A percentile compares a stretch with the other conserved stretches of the same genome.
phyloP scores from a whole-genome alignment of 2,329 filamentous ascomycete species.

The Neocucurbitaria cava region DNA sequence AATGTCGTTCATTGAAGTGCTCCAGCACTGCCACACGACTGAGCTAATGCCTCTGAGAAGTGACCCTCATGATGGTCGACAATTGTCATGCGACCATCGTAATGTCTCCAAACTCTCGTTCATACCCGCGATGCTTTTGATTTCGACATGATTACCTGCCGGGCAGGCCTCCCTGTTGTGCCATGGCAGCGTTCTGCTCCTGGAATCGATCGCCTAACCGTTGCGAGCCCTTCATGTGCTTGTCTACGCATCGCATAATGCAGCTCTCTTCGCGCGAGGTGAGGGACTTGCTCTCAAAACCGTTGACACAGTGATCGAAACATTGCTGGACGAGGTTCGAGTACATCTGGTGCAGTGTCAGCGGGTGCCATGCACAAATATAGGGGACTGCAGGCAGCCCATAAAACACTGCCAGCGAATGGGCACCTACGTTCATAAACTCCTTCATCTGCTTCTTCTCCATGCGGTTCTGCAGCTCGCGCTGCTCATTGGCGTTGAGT shows the following conservation, averaged over 20 bases:
- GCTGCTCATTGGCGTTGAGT: slow-evolving; percentile 81
- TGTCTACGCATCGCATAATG: slow-evolving; percentile 93
- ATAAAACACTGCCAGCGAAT: not conserved
- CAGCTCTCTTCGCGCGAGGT: slow-evolving; percentile 88
- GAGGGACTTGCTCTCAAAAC: slow-evolving; percentile 97
- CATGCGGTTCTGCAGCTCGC: slow-evolving; percentile 92
- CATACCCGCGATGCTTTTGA: not conserved
- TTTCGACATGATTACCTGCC: slow-evolving; percentile 46
- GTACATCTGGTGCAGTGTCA: slow-evolving; percentile 63
- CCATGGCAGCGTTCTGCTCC: slow-evolving; percentile 73
- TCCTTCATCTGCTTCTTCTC: slow-evolving; percentile 99
- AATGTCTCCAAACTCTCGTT: not conserved
- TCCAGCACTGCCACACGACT: not conserved
- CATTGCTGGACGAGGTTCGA: slow-evolving; percentile 82
- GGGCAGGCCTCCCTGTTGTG: slow-evolving; percentile 63
- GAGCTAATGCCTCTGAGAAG: not conserved
- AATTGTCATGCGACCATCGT: not conserved
- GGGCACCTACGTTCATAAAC: slow-evolving; percentile 85
- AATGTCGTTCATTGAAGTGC: not conserved
- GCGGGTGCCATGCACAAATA: not conserved
- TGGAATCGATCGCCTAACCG: slow-evolving; percentile 91
- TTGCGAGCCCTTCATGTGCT: slow-evolving; percentile 91
- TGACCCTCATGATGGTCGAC: not conserved
- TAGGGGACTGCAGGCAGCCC: not conserved
- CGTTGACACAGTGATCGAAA: slow-evolving; percentile 96